Evolutionary conservation across 306 rosid genomes (phyloP), one percentile per base, ranked within the genome.

Genomic region (Sophora flavescens): DNA sequence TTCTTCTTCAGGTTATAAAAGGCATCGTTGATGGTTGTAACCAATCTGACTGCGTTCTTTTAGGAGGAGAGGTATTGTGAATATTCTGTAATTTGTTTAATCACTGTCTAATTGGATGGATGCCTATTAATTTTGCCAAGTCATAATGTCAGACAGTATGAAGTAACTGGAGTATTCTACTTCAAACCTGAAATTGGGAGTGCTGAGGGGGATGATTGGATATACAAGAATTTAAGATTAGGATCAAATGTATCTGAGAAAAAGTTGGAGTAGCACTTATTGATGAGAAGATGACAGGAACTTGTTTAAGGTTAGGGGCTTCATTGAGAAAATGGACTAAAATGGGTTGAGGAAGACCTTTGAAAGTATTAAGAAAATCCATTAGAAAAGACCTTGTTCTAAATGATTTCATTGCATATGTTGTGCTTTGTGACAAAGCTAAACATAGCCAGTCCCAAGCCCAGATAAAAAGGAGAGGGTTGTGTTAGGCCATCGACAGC

Each of bases 11-110:
- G 99, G 99, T 95, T 67, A 84, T 95, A 39, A 95, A 86, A 83
- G 99, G 99, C 41, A 92, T 92, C 28, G 96, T 95, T 58, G 84
- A 89, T 54, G 99, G 97, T 81, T 95, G 97, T 78, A 87, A 88
- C 80, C 93, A 88, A 83, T 95, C 97, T 64, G 97, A 92, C 54
- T 92, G 97, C 35, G 87, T 52, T 47, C 97, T 95, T 63, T 84
- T 90, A 44, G 99, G 97, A 45, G 99, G 99, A 76, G 99, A 95
- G 99, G 99, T 95, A 94, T 70, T 74, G 28, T 54, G 9, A 8
- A 15, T 47, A 39, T 58, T 52, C 42, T 75, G 10, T 52, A 2
- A 42, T 17, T 50, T 44, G 11, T 9, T 12, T 30, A 10, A 15
- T 38, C 5, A 11, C 35, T 12, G 61, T 76, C 3, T 59, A 56